Base-by-base conservation (phyloP, 2,329 filamentous ascomycete genomes). In the Fusarium kyushuense region DNA sequence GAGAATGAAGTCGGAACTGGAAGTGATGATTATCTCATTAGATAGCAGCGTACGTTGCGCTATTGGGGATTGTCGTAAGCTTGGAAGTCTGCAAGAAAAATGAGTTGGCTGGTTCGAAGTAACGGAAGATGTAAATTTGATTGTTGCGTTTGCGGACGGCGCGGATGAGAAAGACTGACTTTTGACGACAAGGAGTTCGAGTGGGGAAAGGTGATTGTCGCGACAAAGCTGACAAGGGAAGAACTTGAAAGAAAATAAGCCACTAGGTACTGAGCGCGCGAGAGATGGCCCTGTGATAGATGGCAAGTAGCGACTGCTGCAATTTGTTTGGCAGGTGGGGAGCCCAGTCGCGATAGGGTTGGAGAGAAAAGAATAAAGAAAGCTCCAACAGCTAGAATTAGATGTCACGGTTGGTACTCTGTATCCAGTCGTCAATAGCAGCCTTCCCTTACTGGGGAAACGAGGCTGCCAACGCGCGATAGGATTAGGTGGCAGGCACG, bases 21-120 rank as follows among this genome's bases (percentile, higher is more conserved):
- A 47, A 41, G 42, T 59, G 56, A 55, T 67, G 65, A 67, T 73
- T 77, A 79, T 73, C 67, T 76, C 79, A 80, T 80, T 77, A 70
- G 77, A 66, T 62, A 33, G 45, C 62, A 33, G 46, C 49, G 73
- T 46, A 51, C 52, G 54, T 48, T 52, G 41, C 33, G 36, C 35
- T 32, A 21, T 49, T 58, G 47, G 21, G 49, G 29, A 48, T 54
- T 40, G 42, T 59, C 49, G 41, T 45, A 38, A 35, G 43, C 45
- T 19, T 51, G 19, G 45, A 58, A 58, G 51, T 54, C 69, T 71
- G 54, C 30, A 55, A 55, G 23, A 42, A 29, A 38, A 41, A 69
- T 74, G 58, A 74, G 73, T 60, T 58, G 58, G 21, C 33, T 49
- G 53, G 21, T 62, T 51, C 46, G 47, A 54, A 32, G 47, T 14